These are phyloP conservation scores for Byssothecium circinans DNA, from an alignment of 2,329 filamentous ascomycete genomes.

Conservation along the genomic window DNA sequence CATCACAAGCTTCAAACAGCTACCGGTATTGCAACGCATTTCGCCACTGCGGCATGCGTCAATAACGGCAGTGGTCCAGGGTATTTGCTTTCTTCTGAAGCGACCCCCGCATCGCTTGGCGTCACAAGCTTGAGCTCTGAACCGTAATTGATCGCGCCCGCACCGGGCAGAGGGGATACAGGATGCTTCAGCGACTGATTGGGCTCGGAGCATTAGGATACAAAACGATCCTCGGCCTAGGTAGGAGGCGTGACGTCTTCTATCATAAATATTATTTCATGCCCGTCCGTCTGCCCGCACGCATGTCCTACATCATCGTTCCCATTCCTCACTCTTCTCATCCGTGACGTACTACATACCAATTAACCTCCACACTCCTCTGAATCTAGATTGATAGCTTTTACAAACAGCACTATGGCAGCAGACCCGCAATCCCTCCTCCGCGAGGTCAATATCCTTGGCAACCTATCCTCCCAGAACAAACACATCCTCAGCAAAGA, in stretches of 20 bases:
- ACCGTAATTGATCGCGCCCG: conserved; percentile 30
- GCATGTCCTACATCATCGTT: conserved; percentile 16
- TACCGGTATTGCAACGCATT: not conserved
- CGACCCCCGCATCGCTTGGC: conserved; percentile 40
- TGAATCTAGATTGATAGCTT: too few relatives aligned
- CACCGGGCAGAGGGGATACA: conserved; percentile 11
- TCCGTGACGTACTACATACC: not conserved
- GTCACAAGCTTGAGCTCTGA: conserved; percentile 38
- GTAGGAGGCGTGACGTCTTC: conserved; percentile 30
- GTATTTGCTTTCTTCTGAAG: too few relatives aligned
- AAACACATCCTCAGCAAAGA: conserved; percentile 91
- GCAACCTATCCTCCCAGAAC: conserved; percentile 73
- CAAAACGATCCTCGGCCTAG: conserved; percentile 41
- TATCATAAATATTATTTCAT: conserved; percentile 26
- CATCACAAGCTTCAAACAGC: conserved; percentile 16
- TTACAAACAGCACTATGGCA: conserved; percentile 33
- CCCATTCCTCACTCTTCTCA: conserved; percentile 19
- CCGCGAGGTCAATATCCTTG: conserved; percentile 84
- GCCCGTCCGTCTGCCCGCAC: conserved; percentile 28
- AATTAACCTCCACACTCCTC: not conserved
- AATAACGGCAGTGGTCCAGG: too few relatives aligned
- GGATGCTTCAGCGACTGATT: conserved; percentile 31
- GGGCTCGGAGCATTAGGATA: conserved; percentile 29
- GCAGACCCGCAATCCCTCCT: conserved; percentile 71
- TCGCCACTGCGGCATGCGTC: too few relatives aligned